Base-by-base conservation (phyloP, 73 alveolate species). In the Loxodes magnus region DNA sequence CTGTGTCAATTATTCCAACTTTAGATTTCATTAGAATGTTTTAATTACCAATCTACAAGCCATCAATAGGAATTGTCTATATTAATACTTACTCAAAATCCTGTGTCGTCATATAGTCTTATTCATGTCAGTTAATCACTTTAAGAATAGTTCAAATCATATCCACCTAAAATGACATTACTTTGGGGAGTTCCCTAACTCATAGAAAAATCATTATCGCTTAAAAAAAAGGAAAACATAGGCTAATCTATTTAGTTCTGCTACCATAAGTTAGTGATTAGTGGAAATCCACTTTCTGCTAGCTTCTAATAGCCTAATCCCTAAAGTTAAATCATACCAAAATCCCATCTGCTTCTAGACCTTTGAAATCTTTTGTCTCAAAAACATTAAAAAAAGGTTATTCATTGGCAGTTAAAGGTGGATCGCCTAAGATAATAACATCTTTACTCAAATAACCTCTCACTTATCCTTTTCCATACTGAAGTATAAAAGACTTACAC, bases 331-430 rank as follows among this genome's bases (percentile, higher is more conserved):
- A n/a, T n/a, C n/a, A n/a, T n/a, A n/a, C n/a, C n/a, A 46, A 46
- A 10, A 46, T 46, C 2, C 59, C 59, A 46, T 46, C 59, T 0
- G 59, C 59, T 24, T 46, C n/a, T 23, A 46, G 9, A 9, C 26
- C 26, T 7, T 3, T 0, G 17, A 46, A 46, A 24, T 46, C 59
- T 22, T 25, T 46, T 25, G 22, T 41, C 27, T 46, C 27, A 19
- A 19, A 7, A 9, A 46, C 59, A 1, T 25, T 6, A 22, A 46
- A 5, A 21, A 46, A 46, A 46, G 7, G 10, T 24, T 46, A 41
- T 9, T 5, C 7, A 46, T 5, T 23, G 10, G 26, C 36, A 22
- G n/a, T 10, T 15, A 24, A 5, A 0, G 43, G 43, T 33, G 10
- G 10, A 33, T 33, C 43, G 2, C 59, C 59, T 25, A 46, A 25